Conservation (phyloP, 257 asterid species). For the Primulina eburnea region DNA sequence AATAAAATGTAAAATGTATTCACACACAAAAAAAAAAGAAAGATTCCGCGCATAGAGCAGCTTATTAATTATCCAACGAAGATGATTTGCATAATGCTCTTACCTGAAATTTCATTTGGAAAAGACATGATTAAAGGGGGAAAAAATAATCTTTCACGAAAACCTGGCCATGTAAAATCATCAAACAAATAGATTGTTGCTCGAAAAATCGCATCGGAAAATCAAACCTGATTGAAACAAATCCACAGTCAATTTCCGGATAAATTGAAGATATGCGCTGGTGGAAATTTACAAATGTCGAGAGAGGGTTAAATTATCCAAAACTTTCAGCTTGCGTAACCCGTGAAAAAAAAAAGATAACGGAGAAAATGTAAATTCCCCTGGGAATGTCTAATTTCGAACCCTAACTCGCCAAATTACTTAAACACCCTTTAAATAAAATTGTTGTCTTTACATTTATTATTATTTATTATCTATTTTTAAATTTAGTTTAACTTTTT, state of each 20-base stretch:
- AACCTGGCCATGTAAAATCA: neutral
- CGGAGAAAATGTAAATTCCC: neutral
- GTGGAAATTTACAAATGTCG: neutral
- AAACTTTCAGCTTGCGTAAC: neutral
- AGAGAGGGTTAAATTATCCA: neutral
- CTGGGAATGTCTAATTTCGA: neutral
- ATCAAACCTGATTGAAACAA: constrained; percentile 22
- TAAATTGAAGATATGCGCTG: neutral
- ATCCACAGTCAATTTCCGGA: neutral
- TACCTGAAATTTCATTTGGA: neutral
- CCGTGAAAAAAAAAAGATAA: neutral
- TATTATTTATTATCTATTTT: too few relatives aligned
- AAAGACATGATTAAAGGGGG: neutral
- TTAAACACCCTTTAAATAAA: neutral
- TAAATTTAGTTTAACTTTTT: too few relatives aligned
- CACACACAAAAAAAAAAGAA: neutral
- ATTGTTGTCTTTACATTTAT: too few relatives aligned
- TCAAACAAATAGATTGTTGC: neutral
- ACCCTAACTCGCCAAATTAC: neutral
- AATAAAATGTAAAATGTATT: neutral
- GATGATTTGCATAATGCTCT: neutral
- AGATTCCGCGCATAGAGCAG: neutral
- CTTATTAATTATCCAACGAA: neutral
- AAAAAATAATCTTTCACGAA: neutral
- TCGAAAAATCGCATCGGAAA: constrained; percentile 25